A percentile compares a stretch with the other conserved stretches of the same genome.
phyloP scores from a whole-genome alignment of 768 basidiomycete species.

The Tulasnella sp. region DNA sequence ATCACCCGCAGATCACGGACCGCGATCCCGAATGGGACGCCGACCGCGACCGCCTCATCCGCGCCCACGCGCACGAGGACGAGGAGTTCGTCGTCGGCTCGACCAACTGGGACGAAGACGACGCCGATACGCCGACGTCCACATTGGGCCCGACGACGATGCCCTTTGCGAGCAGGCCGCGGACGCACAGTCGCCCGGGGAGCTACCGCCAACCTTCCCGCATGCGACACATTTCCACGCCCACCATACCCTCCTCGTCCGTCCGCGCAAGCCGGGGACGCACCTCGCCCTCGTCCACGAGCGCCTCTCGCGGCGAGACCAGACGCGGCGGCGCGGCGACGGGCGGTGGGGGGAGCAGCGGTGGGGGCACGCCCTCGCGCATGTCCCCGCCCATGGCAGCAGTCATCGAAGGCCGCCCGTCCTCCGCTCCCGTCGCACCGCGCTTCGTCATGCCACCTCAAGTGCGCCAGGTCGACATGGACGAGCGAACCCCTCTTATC shows the following conservation, averaged over 20 bases:
- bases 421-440: constrained; percentile 14
- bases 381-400: constrained; percentile 23
- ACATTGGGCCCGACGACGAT: constrained; percentile 1
- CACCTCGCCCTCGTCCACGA: background rate
- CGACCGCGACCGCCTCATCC: constrained; percentile 10
- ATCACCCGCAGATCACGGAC: background rate
- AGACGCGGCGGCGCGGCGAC: background rate
- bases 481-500: constrained; percentile 27
- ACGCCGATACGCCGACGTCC: background rate
- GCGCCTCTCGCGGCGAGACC: background rate
- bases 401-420: constrained; percentile 5
- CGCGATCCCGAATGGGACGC: constrained; percentile 13
- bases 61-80: background rate
- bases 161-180: constrained; percentile 6
- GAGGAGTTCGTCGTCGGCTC: constrained; percentile 21
- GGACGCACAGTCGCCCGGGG: background rate
- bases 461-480: constrained; percentile 7
- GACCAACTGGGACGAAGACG: constrained; percentile 20
- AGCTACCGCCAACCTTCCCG: constrained; percentile 14
- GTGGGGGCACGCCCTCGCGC: background rate
- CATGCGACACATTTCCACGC: background rate
- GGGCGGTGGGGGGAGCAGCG: background rate
- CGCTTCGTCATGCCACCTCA: background rate
- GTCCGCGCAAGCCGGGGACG: background rate
- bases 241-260: constrained; percentile 5